A percentile compares a stretch with the other conserved stretches of the same genome.
Evolutionary conservation across 768 basidiomycete genomes (phyloP).

Genomic region (Pleurotus tuber-regium): DNA sequence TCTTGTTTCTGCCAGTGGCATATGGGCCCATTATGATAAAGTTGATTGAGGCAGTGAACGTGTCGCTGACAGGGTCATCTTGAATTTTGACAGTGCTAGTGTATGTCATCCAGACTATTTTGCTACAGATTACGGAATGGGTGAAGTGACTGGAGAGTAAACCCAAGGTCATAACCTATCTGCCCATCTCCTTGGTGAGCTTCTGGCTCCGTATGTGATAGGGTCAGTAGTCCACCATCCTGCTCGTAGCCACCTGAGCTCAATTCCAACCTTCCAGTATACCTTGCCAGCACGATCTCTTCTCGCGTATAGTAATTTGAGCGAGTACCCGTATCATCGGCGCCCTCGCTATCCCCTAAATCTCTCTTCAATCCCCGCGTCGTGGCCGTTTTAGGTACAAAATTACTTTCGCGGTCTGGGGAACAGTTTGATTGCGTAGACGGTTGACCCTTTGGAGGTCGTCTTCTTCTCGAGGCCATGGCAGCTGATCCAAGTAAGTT

Average conservation of each 20-base stretch:
- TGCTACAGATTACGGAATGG: constrained; percentile 50
- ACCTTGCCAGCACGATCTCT: constrained; percentile 65
- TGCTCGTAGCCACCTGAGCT: background rate
- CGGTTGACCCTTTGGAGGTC: constrained; percentile 64
- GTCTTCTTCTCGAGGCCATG: constrained; percentile 71
- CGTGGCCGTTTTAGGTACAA: constrained; percentile 55
- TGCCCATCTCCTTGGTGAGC: constrained; percentile 76
- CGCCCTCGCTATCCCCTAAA: constrained; percentile 79
- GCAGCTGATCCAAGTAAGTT: constrained; percentile 68
- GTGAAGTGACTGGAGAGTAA: constrained; percentile 48
- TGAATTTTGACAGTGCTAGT: background rate
- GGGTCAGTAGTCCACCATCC: constrained; percentile 42
- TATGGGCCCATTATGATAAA: constrained; percentile 82
- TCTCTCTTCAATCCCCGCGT: constrained; percentile 68
- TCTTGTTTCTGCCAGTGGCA: too few species aligned
- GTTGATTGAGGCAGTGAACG: constrained; percentile 84
- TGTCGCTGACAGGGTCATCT: constrained; percentile 68
- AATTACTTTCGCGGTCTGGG: constrained; percentile 73
- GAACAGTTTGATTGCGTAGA: constrained; percentile 74
- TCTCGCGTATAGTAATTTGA: constrained; percentile 65
- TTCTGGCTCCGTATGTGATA: constrained; percentile 77
- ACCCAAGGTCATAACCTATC: constrained; percentile 59
- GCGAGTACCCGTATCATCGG: too few species aligned
- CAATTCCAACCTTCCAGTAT: constrained; percentile 36
- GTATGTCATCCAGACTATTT: background rate